Conservation (phyloP, 176 grass and related monocot species). For the Oryza punctata region DNA sequence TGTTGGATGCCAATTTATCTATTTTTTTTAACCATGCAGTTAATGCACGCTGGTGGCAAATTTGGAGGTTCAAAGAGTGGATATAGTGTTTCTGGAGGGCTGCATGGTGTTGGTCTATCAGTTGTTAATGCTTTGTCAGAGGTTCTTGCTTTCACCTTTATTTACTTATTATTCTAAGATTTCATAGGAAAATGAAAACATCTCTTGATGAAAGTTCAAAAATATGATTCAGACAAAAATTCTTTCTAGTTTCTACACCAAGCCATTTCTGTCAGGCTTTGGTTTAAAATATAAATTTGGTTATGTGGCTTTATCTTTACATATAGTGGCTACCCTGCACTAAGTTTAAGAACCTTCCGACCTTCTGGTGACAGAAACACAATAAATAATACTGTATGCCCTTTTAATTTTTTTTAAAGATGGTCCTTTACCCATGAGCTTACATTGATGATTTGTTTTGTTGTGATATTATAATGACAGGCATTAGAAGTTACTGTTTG, state of each 20-base stretch:
- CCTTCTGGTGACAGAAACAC: background rate
- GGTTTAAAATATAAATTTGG: background rate
- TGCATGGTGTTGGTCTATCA: conserved; percentile 95
- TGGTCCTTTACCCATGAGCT: background rate
- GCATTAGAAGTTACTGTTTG: conserved; percentile 88
- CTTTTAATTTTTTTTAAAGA: background rate
- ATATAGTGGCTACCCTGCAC: conserved; percentile 3
- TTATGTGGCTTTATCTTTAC: background rate
- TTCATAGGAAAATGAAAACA: background rate
- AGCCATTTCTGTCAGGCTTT: conserved; percentile 8
- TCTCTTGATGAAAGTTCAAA: background rate
- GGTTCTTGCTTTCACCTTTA: conserved; percentile 57
- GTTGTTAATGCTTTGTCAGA: conserved; percentile 99
- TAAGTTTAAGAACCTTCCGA: background rate
- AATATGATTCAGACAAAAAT: conserved; percentile 20
- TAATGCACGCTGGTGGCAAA: conserved; percentile 95
- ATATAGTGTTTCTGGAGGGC: conserved; percentile 90
- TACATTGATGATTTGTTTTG: conserved; percentile 8
- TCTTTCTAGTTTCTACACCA: background rate
- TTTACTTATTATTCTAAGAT: conserved; percentile 11
- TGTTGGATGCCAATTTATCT: conserved; percentile 11
- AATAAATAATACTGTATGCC: background rate
- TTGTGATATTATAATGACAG: conserved; percentile 50
- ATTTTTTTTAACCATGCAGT: conserved; percentile 54
- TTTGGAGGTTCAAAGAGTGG: conserved; percentile 96